phyloP scores from a whole-genome alignment of 1,139 yeast genomes.

The Geotrichum carabidarum region DNA sequence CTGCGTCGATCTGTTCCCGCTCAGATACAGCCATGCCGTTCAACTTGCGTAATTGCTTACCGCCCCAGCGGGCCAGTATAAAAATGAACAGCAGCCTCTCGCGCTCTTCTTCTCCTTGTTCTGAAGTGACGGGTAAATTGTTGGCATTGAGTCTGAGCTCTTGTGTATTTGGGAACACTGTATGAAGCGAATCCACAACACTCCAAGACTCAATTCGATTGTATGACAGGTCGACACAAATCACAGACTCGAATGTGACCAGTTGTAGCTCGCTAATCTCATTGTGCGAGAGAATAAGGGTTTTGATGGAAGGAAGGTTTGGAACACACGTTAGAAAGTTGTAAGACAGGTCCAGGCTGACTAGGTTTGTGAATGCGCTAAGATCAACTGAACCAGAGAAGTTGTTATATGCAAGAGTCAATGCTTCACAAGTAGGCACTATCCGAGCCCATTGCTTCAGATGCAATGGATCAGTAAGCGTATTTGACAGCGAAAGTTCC shows the following conservation, averaged over 20 bases:
- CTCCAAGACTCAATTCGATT: slow-evolving; percentile 40
- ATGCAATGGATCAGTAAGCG: slow-evolving; percentile 31
- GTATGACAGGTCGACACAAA: slow-evolving; percentile 11
- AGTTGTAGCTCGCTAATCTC: slow-evolving; percentile 17
- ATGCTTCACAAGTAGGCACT: slow-evolving; percentile 44
- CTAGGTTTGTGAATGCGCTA: slow-evolving; percentile 24
- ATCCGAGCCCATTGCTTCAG: slow-evolving; percentile 35
- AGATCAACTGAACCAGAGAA: slow-evolving; percentile 19
- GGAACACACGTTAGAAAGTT: slow-evolving; percentile 43
- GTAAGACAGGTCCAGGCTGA: slow-evolving; percentile 44
- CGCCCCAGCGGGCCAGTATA: slow-evolving; percentile 48
- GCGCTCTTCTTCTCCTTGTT: slow-evolving; percentile 33
- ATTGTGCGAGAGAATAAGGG: slow-evolving; percentile 29
- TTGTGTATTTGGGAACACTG: slow-evolving; percentile 40
- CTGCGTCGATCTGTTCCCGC: slow-evolving; percentile 57
- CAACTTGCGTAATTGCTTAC: slow-evolving; percentile 38
- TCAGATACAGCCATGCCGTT: slow-evolving; percentile 52
- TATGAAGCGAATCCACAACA: slow-evolving; percentile 43
- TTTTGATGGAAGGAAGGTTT: slow-evolving; percentile 13
- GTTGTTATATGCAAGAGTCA: slow-evolving; percentile 49
- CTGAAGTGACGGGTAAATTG: slow-evolving; percentile 41
- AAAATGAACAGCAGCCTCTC: slow-evolving; percentile 36
- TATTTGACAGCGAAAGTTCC: slow-evolving; percentile 39
- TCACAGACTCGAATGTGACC: neutral
- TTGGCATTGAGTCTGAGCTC: slow-evolving; percentile 50